A percentile compares a stretch with the other conserved stretches of the same genome.
Evolutionary conservation across 2,329 filamentous ascomycete genomes (phyloP).

Genomic region (Phoma sp.): DNA sequence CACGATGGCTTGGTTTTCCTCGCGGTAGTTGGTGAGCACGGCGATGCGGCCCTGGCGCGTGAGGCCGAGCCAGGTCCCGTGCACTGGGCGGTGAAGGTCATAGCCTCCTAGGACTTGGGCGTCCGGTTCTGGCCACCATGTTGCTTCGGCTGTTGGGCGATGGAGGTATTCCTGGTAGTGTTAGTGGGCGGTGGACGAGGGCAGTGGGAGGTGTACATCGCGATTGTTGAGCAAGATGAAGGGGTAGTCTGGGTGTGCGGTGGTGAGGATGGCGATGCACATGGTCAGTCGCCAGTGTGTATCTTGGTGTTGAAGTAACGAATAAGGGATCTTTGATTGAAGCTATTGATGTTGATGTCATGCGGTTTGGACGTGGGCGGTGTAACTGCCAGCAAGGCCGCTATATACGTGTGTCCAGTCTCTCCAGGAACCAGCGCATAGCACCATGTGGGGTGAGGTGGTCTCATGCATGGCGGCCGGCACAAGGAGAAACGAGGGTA

Average conservation of each 20-base stretch:
- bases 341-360: constrained; percentile 4
- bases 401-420: constrained; percentile 40
- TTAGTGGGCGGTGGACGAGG: constrained; percentile 9
- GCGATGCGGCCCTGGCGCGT: constrained; percentile 66
- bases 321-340: not conserved
- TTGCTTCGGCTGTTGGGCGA: constrained; percentile 64
- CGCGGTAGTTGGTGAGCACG: constrained; percentile 69
- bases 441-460: constrained; percentile 38
- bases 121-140: constrained; percentile 66
- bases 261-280: constrained; percentile 59
- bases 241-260: constrained; percentile 57
- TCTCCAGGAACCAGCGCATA: constrained; percentile 18
- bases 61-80: constrained; percentile 70
- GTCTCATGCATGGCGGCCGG: constrained; percentile 29
- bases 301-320: not conserved
- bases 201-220: constrained; percentile 47
- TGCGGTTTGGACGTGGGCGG: constrained; percentile 23
- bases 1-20: constrained; percentile 54
- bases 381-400: constrained; percentile 32
- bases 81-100: constrained; percentile 64
- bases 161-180: constrained; percentile 63
- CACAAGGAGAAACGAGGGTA: constrained; percentile 11
- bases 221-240: constrained; percentile 60
- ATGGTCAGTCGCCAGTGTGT: constrained; percentile 26
- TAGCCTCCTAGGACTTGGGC: constrained; percentile 65